These are phyloP conservation scores for Aspergillus awamori DNA, from an alignment of 2,329 filamentous ascomycete species.

Conservation along the genomic window DNA sequence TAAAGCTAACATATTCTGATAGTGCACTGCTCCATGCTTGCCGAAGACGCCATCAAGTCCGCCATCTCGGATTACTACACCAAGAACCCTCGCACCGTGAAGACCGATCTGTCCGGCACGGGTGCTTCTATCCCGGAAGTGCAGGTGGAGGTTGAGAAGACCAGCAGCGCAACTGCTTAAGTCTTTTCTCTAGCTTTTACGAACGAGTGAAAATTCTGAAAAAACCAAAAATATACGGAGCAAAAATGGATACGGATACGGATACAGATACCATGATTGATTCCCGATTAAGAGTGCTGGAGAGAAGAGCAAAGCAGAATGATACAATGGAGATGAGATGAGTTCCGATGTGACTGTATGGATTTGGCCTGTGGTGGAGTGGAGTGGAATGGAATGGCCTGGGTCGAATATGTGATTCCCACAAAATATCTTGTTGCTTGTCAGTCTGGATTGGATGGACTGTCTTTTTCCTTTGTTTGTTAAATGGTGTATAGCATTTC, in stretches of 20 bases:
- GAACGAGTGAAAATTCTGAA: constrained; percentile 11
- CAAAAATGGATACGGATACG: not conserved
- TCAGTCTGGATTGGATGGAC: not conserved
- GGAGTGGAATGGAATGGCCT: not conserved
- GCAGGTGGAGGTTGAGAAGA: constrained; percentile 50
- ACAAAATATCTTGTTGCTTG: not conserved
- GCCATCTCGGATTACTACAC: constrained; percentile 89
- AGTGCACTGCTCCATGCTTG: constrained; percentile 92
- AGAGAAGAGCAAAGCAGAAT: not conserved
- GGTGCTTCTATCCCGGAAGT: constrained; percentile 66
- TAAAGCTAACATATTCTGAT: not conserved
- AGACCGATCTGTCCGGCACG: constrained; percentile 77
- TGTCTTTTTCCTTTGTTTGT: not conserved
- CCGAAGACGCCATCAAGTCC: constrained; percentile 89
- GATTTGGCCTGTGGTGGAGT: not conserved
- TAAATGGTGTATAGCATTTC: constrained; percentile 6
- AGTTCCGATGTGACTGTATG: not conserved
- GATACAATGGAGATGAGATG: not conserved
- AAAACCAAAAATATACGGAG: constrained; percentile 11
- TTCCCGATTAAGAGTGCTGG: not conserved
- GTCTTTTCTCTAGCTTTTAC: constrained; percentile 19
- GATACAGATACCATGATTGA: constrained; percentile 7
- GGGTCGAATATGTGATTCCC: not conserved
- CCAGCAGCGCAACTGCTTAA: constrained; percentile 34
- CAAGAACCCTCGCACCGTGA: constrained; percentile 77